These are phyloP conservation scores for Allomyces javanicus DNA, from an alignment of 192 early-diverging fungal species.

Conservation along the genomic window DNA sequence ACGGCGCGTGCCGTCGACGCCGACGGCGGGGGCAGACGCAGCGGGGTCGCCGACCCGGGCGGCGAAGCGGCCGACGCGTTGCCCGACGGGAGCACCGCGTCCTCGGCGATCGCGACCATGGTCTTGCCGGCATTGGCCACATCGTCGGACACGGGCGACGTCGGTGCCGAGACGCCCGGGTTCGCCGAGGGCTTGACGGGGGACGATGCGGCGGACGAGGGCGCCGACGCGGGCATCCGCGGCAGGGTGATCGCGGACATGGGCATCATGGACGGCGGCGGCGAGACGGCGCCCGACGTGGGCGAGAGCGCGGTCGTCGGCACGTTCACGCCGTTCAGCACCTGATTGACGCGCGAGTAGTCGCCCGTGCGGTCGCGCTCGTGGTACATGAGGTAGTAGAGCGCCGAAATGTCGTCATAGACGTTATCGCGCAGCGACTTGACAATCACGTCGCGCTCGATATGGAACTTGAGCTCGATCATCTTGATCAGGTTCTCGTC, in stretches of 20 bases:
- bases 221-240: constrained; percentile 2
- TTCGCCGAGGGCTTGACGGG: background rate
- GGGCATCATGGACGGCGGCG: constrained; percentile 1
- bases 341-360: background rate
- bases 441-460: constrained; percentile 24
- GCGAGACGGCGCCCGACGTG: background rate
- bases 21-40: constrained; percentile 1
- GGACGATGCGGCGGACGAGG: background rate
- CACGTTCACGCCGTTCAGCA: background rate
- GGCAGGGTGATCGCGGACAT: constrained; percentile 1
- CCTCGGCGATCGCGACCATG: constrained; percentile 2
- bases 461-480: constrained; percentile 30
- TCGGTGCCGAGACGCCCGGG: background rate
- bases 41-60: constrained; percentile 7
- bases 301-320: constrained; percentile 1
- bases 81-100: constrained; percentile 2
- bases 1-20: constrained; percentile 3
- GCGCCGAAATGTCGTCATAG: constrained; percentile 32
- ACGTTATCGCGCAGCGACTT: constrained; percentile 27
- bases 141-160: background rate
- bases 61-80: background rate
- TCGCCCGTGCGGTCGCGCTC: constrained; percentile 10
- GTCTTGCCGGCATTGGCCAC: background rate
- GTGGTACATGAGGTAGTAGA: constrained; percentile 43
- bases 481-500: constrained; percentile 31